These are phyloP conservation scores for Mycena maculata DNA, from an alignment of 768 basidiomycete genomes.

Conservation along the genomic window DNA sequence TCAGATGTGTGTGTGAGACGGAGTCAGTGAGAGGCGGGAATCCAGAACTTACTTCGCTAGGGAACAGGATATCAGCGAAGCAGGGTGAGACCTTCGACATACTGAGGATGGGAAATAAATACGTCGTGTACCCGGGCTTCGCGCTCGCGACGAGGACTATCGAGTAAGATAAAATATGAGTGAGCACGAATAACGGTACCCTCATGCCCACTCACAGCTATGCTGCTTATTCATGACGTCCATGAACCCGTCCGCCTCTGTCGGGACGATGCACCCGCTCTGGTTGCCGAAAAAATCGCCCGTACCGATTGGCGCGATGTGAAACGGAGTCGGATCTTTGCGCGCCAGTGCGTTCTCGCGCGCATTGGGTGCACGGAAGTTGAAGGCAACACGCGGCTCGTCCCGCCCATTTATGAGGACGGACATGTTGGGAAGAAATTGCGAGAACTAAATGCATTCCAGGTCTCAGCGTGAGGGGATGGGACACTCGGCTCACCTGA, in stretches of 20 bases:
- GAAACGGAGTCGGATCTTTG: too few relatives aligned
- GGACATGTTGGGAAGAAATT: constrained; percentile 15
- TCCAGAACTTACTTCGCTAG: not conserved
- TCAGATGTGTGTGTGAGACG: not conserved
- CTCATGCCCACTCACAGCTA: too few relatives aligned
- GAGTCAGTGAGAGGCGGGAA: too few relatives aligned
- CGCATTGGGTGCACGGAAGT: too few relatives aligned
- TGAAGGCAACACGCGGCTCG: too few relatives aligned
- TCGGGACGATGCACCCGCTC: not conserved
- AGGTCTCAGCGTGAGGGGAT: not conserved
- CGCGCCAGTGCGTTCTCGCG: too few relatives aligned
- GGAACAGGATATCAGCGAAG: constrained; percentile 19
- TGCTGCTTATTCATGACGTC: not conserved
- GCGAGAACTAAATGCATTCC: not conserved
- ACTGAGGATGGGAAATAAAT: constrained; percentile 16
- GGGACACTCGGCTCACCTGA: not conserved
- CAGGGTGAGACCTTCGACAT: constrained; percentile 20
- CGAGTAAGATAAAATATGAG: too few relatives aligned
- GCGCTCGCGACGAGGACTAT: constrained; percentile 14
- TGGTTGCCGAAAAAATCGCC: not conserved
- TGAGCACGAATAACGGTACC: too few relatives aligned
- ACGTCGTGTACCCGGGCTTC: constrained; percentile 8
- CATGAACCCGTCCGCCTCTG: not conserved
- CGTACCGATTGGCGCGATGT: too few relatives aligned
- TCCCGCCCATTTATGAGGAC: constrained; percentile 20